Conservation (phyloP, 768 basidiomycete species). For the Lentinula sp. region DNA sequence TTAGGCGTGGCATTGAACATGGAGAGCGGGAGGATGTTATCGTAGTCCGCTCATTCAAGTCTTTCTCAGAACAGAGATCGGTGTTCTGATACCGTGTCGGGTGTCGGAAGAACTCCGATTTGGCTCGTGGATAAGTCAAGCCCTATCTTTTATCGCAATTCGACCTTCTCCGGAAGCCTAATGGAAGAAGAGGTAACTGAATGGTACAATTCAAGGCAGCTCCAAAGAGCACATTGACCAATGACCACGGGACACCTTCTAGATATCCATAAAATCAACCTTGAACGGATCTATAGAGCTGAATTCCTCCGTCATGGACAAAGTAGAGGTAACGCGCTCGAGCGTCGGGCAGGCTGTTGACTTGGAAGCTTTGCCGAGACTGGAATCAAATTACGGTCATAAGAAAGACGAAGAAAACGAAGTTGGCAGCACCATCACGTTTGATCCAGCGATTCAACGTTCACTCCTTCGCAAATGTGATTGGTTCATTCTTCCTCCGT, state of each 20-base stretch:
- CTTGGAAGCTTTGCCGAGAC: neutral
- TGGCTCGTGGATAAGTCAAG: neutral
- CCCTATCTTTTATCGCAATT: neutral
- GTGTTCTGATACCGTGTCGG: too few relatives aligned
- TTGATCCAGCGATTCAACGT: constrained; percentile 4
- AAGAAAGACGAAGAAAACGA: neutral
- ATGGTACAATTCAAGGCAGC: neutral
- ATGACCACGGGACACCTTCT: neutral
- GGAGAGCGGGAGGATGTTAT: too few relatives aligned
- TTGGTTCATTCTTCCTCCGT: constrained; percentile 32
- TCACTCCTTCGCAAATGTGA: constrained; percentile 34
- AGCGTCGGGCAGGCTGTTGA: neutral
- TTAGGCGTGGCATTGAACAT: too few relatives aligned
- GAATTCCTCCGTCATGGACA: neutral
- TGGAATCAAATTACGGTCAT: neutral
- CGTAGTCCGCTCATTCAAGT: too few relatives aligned
- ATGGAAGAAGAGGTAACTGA: neutral
- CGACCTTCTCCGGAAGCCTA: neutral
- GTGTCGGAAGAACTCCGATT: too few relatives aligned
- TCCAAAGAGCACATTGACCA: neutral
- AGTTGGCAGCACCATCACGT: neutral
- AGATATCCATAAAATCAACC: neutral
- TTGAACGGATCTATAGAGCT: neutral
- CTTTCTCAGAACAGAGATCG: too few relatives aligned
- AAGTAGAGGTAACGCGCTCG: neutral